Evolutionary conservation across 441 rosid genomes (phyloP), one percentile per base, ranked within the genome.

Genomic region (Jatropha podagrica): DNA sequence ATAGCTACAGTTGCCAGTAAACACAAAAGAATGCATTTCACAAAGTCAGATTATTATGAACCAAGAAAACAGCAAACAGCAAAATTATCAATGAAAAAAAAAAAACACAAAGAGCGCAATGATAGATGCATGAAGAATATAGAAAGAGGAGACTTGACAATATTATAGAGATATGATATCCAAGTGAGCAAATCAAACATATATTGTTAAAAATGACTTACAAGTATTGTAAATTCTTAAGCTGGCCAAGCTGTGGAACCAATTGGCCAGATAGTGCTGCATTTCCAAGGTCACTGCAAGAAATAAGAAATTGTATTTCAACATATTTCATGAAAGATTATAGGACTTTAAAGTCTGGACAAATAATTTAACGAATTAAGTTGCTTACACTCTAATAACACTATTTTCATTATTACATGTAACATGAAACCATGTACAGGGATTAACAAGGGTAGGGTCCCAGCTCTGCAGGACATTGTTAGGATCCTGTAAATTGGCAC

Each of bases 381-480:
- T 76, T 75, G 48, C 83, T 86, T 87, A 94, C 98, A 94, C 98
- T 87, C 98, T 85, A 68, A 89, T 91, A 68, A 94, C 98, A 78
- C 98, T 94, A 81, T 94, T 94, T 72, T 94, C 98, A 83, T 88
- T 92, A 85, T 94, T 93, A 76, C 99, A 95, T 17, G 99, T 95
- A 66, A 95, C 98, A 69, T 95, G 99, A 82, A 93, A 95, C 98
- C 99, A 95, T 32, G 98, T 93, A 79, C 99, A 93, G 58, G 99
- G 99, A 74, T 95, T 95, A 77, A 95, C 99, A 77, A 95, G 96
- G 26, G 99, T 93, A 69, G 99, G 99, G 79, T 95, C 99, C 99
- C 99, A 95, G 81, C 99, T 95, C 86, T 95, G 98, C 74, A 94
- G 84, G 71, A 94, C 97, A 86, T 89, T 92, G 83, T 91, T 91